A percentile compares a stretch with the other conserved stretches of the same genome.
Conservation (phyloP, 768 basidiomycete species). For the Suillus weaverae region DNA sequence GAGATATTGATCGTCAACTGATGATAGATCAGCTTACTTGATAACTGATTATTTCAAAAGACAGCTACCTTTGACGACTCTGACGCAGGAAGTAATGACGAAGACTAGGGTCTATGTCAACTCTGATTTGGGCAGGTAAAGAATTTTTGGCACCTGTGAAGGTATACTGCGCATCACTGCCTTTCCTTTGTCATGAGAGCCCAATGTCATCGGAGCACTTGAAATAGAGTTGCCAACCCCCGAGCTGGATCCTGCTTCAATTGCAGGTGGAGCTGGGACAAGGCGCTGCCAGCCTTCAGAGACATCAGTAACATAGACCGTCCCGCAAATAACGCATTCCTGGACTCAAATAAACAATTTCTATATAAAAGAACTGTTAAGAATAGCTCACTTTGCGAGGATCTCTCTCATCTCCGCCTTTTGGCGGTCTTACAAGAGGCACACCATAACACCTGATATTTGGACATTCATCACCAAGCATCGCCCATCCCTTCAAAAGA, state of each 20-base stretch:
- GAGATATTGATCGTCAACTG: conserved; percentile 25
- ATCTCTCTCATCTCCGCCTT: conserved; percentile 56
- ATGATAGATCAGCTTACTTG: conserved; percentile 5
- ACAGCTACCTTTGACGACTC: conserved; percentile 28
- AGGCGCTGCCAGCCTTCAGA: conserved; percentile 49
- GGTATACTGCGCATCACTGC: conserved; percentile 22
- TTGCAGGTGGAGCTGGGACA: conserved; percentile 28
- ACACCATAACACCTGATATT: conserved; percentile 70
- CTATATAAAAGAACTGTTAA: background rate
- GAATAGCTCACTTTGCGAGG: conserved; percentile 57
- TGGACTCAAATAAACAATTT: conserved; percentile 27
- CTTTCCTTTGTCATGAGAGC: conserved; percentile 14
- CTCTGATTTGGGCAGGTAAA: background rate
- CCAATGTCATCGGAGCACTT: background rate
- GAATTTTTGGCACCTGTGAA: conserved; percentile 12
- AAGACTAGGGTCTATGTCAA: conserved; percentile 8
- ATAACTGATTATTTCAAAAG: conserved; percentile 4
- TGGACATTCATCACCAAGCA: conserved; percentile 86
- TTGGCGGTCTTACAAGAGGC: conserved; percentile 82
- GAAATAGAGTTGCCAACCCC: background rate
- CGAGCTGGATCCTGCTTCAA: background rate
- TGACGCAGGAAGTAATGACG: conserved; percentile 30
- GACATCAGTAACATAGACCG: conserved; percentile 60
- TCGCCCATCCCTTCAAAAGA: conserved; percentile 81
- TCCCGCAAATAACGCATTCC: conserved; percentile 80